A percentile compares a stretch with the other conserved stretches of the same genome.
phyloP scores from a whole-genome alignment of 108 stramenopile genomes.

The Mayamaea pseudoterrestris region DNA sequence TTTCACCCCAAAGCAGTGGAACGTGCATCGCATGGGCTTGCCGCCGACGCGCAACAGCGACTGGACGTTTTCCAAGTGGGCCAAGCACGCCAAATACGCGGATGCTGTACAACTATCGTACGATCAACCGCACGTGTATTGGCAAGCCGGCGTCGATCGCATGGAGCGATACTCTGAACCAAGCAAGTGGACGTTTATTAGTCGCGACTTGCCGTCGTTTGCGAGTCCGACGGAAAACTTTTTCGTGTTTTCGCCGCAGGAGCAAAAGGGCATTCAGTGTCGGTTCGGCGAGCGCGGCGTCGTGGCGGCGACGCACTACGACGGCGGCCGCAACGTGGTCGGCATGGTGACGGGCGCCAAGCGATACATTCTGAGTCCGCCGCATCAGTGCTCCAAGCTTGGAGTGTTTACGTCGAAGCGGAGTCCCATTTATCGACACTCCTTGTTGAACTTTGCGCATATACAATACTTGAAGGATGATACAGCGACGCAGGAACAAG shows the following conservation, averaged over 20 bases:
- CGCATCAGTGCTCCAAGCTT: conserved; percentile 62
- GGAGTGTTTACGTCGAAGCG: conserved; percentile 47
- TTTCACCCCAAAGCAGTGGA: conserved; percentile 41
- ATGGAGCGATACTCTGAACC: conserved; percentile 33
- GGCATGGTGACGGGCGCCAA: conserved; percentile 91
- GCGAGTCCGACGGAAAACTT: conserved; percentile 43
- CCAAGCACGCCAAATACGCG: conserved; percentile 60
- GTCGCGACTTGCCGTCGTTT: conserved; percentile 64
- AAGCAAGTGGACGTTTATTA: conserved; percentile 61
- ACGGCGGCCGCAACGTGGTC: conserved; percentile 86
- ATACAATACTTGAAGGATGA: conserved; percentile 34
- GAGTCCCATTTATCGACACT: conserved; percentile 77
- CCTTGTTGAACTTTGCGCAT: conserved; percentile 70
- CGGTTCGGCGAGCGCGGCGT: conserved; percentile 81
- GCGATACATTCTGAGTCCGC: conserved; percentile 86
- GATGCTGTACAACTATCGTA: conserved; percentile 39
- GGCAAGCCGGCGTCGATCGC: conserved; percentile 51
- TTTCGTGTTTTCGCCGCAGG: conserved; percentile 44
- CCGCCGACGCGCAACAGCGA: conserved; percentile 61
- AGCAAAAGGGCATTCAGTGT: conserved; percentile 83
- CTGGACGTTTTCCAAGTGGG: conserved; percentile 61
- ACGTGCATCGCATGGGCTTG: conserved; percentile 34
- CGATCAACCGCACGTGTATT: conserved; percentile 67
- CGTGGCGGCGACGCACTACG: conserved; percentile 92
- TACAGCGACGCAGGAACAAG: conserved; percentile 9